Base-by-base conservation (phyloP, 2,329 filamentous ascomycete species). In the Penicillium frequentans region DNA sequence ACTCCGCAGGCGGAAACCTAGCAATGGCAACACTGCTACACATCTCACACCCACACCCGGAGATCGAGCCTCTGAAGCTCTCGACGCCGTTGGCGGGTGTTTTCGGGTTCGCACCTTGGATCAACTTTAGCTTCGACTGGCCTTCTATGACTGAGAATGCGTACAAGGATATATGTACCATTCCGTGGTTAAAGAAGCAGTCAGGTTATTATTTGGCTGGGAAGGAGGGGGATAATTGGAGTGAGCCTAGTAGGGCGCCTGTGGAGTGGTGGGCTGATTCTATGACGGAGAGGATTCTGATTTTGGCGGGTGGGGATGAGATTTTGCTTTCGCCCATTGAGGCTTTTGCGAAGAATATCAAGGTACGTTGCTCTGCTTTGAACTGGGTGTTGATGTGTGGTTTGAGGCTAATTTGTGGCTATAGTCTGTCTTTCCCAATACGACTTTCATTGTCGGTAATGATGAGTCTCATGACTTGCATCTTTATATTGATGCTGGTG, bases 61-160 rank as follows among this genome's bases (percentile, higher is more conserved):
- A 80, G 0, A 75, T 84, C 66, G 8, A 69, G 78, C 50, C 63
- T 55, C 0, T 75, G 80, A 7, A 60, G 61, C 1, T 72, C 63
- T 35, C 78, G 68, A 42, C 68, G 81, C 52, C 75, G 69, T 49
- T 74, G 33, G 69, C 68, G 2, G 83, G 77, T 1, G 74, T 78
- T 0, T 67, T 86, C 26, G 74, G 84, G 0, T 78, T 85, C 37
- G 81, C 78, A 1, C 84, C 85, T 0, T 88, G 85, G 85, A 69
- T 78, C 5, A 77, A 75, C 16, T 84, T 85, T 65, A 68, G 69
- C 29, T 70, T 69, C 0, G 66, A 75, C 14, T 74, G 76, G 33
- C 66, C 73, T 1, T 77, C 77, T 5, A 77, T 77, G 51, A 63
- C 65, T 21, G 63, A 67, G 7, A 84, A 85, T 59, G 72, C 69